Conservation (phyloP, 2,329 filamentous ascomycete genomes). For the Pseudopyrenochaeta lycopersici region DNA sequence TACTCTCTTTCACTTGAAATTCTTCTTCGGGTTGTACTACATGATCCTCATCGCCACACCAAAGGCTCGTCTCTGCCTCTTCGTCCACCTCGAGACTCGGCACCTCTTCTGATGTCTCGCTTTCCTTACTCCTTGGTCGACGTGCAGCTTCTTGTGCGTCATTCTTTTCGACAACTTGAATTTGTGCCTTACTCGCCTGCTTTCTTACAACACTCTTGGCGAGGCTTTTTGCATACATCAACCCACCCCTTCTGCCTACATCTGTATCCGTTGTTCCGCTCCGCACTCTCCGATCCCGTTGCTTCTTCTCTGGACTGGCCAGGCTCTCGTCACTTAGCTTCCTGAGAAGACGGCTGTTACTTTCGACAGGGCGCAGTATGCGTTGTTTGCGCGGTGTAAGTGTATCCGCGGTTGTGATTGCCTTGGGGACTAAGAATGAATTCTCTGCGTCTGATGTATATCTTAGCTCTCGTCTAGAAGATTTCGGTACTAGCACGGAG, state of each 20-base stretch:
- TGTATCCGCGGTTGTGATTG: conserved; percentile 8
- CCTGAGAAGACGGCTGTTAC: conserved; percentile 39
- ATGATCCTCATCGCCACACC: conserved; percentile 39
- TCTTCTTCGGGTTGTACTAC: conserved; percentile 5
- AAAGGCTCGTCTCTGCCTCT: conserved; percentile 41
- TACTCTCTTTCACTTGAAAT: conserved; percentile 11
- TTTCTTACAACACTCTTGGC: conserved; percentile 38
- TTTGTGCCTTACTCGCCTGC: conserved; percentile 18
- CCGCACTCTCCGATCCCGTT: conserved; percentile 24
- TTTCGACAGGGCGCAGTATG: conserved; percentile 41
- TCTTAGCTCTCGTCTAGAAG: conserved; percentile 33
- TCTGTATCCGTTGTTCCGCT: conserved; percentile 25
- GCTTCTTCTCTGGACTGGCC: conserved; percentile 37
- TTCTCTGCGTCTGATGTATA: conserved; percentile 34
- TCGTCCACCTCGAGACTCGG: conserved; percentile 21
- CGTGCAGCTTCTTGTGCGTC: conserved; percentile 23
- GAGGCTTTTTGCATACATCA: conserved; percentile 41
- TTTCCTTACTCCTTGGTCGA: conserved; percentile 3
- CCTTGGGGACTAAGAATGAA: conserved; percentile 33
- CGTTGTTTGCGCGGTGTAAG: conserved; percentile 43
- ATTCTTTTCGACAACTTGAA: conserved; percentile 19
- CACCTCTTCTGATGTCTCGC: conserved; percentile 12
- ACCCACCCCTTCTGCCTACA: conserved; percentile 17
- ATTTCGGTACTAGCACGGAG: conserved; percentile 35
- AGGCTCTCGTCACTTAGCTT: conserved; percentile 42